phyloP scores from a whole-genome alignment of 345 rosid genomes.

The Euclidium syriacum region DNA sequence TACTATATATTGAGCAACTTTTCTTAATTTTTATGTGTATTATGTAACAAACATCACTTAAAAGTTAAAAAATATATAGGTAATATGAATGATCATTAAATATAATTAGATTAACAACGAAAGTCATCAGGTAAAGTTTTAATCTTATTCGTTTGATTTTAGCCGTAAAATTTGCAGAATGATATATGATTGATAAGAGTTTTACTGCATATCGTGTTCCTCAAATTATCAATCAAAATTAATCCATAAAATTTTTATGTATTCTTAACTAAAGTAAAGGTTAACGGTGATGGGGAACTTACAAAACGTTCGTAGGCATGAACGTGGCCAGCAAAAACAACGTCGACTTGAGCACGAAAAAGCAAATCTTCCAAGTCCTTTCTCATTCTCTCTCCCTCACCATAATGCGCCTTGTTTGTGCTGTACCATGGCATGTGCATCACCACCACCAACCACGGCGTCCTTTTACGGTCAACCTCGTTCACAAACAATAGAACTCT shows the following conservation, averaged over 20 bases:
- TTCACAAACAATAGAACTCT: not conserved
- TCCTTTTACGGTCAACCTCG: constrained; percentile 46
- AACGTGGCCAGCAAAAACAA: constrained; percentile 82
- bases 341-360: constrained; percentile 61
- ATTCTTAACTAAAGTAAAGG: not conserved
- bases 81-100: not conserved
- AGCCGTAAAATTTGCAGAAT: not conserved
- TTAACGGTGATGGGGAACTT: constrained; percentile 25
- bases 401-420: constrained; percentile 77
- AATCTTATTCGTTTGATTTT: not conserved
- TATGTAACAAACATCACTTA: too few relatives aligned
- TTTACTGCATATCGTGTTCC: not conserved
- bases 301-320: constrained; percentile 92
- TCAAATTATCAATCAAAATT: not conserved
- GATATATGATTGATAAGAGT: not conserved
- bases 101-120: not conserved
- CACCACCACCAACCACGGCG: constrained; percentile 76
- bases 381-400: constrained; percentile 88
- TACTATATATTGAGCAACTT: too few relatives aligned
- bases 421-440: constrained; percentile 93
- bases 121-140: not conserved
- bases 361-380: constrained; percentile 60
- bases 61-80: not conserved
- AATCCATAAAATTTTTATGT: not conserved
- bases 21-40: too few relatives aligned